Evolutionary conservation across 1,284 basidiomycete genomes (phyloP), one percentile per base, ranked within the genome.

Genomic region (Volvariella surrecta): DNA sequence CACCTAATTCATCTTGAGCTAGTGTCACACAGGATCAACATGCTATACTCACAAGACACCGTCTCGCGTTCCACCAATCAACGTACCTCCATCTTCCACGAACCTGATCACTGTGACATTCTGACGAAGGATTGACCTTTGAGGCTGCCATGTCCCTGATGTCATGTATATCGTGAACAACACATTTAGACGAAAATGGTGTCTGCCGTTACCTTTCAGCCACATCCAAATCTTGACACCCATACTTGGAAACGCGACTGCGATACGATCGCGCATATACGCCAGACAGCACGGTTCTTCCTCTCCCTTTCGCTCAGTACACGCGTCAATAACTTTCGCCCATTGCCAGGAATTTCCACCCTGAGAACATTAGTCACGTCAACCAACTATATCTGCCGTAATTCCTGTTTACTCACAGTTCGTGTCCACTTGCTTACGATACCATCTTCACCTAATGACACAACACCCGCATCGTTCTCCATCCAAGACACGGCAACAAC

Each of bases 181-280:
- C 37, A 42, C 10, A 9, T 18, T 28, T 11, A 18, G n/a, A 18
- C 22, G 40, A 4, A 38, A 28, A 13, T 39, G 15, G 24, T 3
- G 32, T 11, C n/a, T 16, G 32, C 18, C 40, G 45, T 37, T 22
- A 79, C 79, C 78, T 61, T 74, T 72, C 37, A 62, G 64, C 66
- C 69, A 72, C 46, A 73, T 54, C 81, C 81, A 83, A n/a, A 82
- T 64, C 49, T 74, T 78, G 22, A 83, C 76, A 2, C 78, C 77
- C 35, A 58, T 53, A 17, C 62, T 59, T 20, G 76, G 75, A 49
- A 75, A 76, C 19, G 77, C 73, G 11, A 82, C 70, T 1, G 81
- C 81, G 50, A 83, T 72, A 18, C 70, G 62, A 56, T 78, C 76
- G 10, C 67, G 66, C 45, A 52, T 55, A 52, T 76, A 77, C 2